A percentile compares a stretch with the other conserved stretches of the same genome.
phyloP scores from a whole-genome alignment of 2,329 filamentous ascomycete genomes.

The Plenodomus lindquistii region DNA sequence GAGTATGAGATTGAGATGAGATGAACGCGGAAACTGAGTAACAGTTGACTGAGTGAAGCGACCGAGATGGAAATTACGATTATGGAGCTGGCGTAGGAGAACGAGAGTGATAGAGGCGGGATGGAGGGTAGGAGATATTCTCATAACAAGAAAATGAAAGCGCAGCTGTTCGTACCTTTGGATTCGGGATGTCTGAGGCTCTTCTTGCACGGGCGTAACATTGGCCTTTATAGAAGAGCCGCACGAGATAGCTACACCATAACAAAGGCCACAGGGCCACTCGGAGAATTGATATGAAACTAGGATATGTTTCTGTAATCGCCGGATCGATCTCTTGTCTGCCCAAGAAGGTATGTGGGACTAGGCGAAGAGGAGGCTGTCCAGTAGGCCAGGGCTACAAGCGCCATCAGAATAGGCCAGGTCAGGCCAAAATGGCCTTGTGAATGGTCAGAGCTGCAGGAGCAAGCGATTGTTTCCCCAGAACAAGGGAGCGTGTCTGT shows the following conservation, averaged over 20 bases:
- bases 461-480: slow-evolving; percentile 28
- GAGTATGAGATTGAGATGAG: slow-evolving; percentile 12
- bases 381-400: slow-evolving; percentile 35
- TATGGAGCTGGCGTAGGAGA: slow-evolving; percentile 30
- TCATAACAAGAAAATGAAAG: slow-evolving; percentile 40
- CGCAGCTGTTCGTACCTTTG: slow-evolving; percentile 34
- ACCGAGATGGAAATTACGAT: slow-evolving; percentile 38
- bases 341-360: slow-evolving; percentile 35
- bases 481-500: slow-evolving; percentile 27
- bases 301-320: slow-evolving; percentile 46
- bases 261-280: slow-evolving; percentile 34
- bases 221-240: slow-evolving; percentile 40
- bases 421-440: slow-evolving; percentile 30
- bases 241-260: slow-evolving; percentile 28
- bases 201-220: slow-evolving; percentile 15
- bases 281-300: slow-evolving; percentile 47
- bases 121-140: slow-evolving; percentile 38
- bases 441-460: slow-evolving; percentile 34
- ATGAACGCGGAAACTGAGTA: slow-evolving; percentile 18
- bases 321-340: slow-evolving; percentile 37
- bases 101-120: slow-evolving; percentile 36
- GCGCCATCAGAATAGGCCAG: slow-evolving; percentile 36
- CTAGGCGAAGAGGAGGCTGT: slow-evolving; percentile 32
- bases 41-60: slow-evolving; percentile 27
- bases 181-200: slow-evolving; percentile 29